These are phyloP conservation scores for Claviceps pusilla DNA, from an alignment of 2,329 filamentous ascomycete species.

Conservation along the genomic window DNA sequence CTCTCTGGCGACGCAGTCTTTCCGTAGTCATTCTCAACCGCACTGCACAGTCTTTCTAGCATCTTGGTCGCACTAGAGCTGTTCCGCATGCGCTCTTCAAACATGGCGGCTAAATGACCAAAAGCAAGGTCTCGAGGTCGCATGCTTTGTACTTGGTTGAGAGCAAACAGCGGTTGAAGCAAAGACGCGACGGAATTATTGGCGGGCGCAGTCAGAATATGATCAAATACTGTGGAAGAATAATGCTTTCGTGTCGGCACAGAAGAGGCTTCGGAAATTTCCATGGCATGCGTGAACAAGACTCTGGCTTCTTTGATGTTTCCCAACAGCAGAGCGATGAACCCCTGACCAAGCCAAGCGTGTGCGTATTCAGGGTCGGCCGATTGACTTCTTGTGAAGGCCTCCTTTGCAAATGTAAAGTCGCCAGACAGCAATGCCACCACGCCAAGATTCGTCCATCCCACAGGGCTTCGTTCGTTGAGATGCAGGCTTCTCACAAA, in stretches of 20 bases:
- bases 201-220: slow-evolving; percentile 46
- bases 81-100: slow-evolving; percentile 67
- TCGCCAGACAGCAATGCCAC: slow-evolving; percentile 78
- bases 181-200: slow-evolving; percentile 43
- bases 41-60: slow-evolving; percentile 51
- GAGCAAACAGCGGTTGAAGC: slow-evolving; percentile 75
- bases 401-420: slow-evolving; percentile 69
- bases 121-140: slow-evolving; percentile 55
- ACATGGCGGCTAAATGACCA: slow-evolving; percentile 63
- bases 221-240: slow-evolving; percentile 67
- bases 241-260: slow-evolving; percentile 64
- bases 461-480: slow-evolving; percentile 70
- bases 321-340: slow-evolving; percentile 64
- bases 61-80: slow-evolving; percentile 45
- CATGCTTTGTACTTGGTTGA: slow-evolving; percentile 65
- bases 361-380: slow-evolving; percentile 86
- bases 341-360: slow-evolving; percentile 86
- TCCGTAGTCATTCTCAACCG: slow-evolving; percentile 71
- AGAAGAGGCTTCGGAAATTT: slow-evolving; percentile 69
- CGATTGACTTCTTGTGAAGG: slow-evolving; percentile 82
- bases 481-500: slow-evolving; percentile 86
- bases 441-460: slow-evolving; percentile 83
- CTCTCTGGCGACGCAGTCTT: slow-evolving; percentile 60
- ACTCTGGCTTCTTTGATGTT: slow-evolving; percentile 63
- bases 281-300: slow-evolving; percentile 86